phyloP scores from a whole-genome alignment of 768 basidiomycete species.

The Crassisporium funariophilum region DNA sequence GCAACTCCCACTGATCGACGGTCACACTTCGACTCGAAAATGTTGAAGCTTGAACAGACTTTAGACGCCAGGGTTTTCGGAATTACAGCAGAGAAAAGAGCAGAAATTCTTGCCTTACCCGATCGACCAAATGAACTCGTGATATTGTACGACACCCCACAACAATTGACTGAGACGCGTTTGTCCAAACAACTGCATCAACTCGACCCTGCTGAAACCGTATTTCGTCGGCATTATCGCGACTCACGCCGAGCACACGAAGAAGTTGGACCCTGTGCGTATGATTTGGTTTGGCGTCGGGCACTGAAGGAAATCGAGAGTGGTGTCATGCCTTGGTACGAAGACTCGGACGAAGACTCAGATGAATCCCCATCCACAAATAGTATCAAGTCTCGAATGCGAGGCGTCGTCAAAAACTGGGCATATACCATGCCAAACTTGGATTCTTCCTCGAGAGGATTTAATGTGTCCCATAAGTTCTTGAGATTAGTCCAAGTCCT shows the following conservation, averaged over 20 bases:
- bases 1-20: constrained; percentile 25
- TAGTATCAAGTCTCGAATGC: constrained; percentile 29
- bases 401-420: constrained; percentile 58
- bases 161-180: constrained; percentile 36
- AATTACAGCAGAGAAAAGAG: constrained; percentile 32
- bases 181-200: constrained; percentile 50
- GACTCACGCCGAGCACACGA: constrained; percentile 46
- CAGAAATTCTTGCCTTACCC: constrained; percentile 32
- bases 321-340: constrained; percentile 30
- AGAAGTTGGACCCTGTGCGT: constrained; percentile 68
- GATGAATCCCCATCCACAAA: constrained; percentile 22
- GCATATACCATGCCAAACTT: constrained; percentile 65
- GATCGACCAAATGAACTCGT: constrained; percentile 53
- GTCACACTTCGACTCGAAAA: constrained; percentile 32
- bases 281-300: constrained; percentile 70
- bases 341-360: constrained; percentile 37
- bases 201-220: constrained; percentile 40
- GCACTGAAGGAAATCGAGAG: constrained; percentile 44
- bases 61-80: constrained; percentile 43
- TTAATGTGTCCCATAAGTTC: constrained; percentile 74
- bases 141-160: constrained; percentile 50
- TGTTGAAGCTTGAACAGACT: constrained; percentile 39
- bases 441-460: constrained; percentile 54
- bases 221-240: constrained; percentile 45
- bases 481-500: constrained; percentile 60